These are phyloP conservation scores for Saccharomycopsis sp. DNA, from an alignment of 805 yeast genomes.

Conservation along the genomic window DNA sequence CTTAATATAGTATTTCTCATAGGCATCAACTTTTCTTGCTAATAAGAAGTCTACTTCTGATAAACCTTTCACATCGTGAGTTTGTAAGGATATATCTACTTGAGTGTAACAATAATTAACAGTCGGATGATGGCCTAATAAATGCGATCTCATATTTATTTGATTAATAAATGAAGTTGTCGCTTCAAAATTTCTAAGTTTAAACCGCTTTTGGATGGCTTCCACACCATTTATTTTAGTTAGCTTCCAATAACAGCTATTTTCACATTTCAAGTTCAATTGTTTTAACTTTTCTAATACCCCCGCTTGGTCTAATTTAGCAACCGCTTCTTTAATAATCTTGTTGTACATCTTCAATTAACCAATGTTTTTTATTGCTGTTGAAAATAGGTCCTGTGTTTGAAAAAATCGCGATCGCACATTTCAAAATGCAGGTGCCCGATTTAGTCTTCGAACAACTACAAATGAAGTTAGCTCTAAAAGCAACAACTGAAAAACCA, in stretches of 20 bases:
- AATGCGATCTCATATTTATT: slow-evolving; percentile 51
- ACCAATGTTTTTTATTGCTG: not conserved
- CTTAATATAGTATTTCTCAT: slow-evolving; percentile 23
- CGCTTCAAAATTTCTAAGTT: slow-evolving; percentile 45
- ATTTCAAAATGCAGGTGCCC: too few species aligned
- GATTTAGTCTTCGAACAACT: too few species aligned
- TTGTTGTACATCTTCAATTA: slow-evolving; percentile 39
- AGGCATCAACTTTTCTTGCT: slow-evolving; percentile 42
- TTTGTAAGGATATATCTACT: slow-evolving; percentile 47
- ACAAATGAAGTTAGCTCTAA: too few species aligned
- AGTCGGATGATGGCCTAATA: slow-evolving; percentile 64
- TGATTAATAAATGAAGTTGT: slow-evolving; percentile 63
- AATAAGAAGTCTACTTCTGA: slow-evolving; percentile 53
- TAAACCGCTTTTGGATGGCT: slow-evolving; percentile 32
- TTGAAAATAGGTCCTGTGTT: too few species aligned
- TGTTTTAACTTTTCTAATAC: slow-evolving; percentile 23
- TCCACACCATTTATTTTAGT: not conserved
- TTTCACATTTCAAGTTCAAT: slow-evolving; percentile 11
- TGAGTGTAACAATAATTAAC: slow-evolving; percentile 56
- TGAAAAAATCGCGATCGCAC: too few species aligned
- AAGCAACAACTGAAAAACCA: too few species aligned
- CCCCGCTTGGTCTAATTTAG: slow-evolving; percentile 25
- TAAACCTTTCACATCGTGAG: slow-evolving; percentile 54
- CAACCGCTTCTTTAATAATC: slow-evolving; percentile 28
- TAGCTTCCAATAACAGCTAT: not conserved